Conservation (phyloP, 31 red algal genomes). For the Asparagopsis taxiformis region DNA sequence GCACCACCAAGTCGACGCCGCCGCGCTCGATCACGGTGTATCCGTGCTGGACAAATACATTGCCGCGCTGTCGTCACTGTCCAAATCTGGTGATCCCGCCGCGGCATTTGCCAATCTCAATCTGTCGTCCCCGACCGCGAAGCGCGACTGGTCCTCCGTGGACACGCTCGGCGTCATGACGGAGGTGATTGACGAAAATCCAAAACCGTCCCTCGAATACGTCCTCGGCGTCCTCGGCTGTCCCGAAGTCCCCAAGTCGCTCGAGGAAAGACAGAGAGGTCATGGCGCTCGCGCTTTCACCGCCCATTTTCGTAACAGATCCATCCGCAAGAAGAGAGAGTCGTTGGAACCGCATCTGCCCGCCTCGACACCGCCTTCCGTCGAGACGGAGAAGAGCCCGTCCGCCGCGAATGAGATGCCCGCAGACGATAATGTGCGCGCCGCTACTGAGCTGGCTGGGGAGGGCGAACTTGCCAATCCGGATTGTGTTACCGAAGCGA, state of each 20-base stretch:
- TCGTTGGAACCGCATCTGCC: not conserved
- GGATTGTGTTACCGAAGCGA: too few species aligned
- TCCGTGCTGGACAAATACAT: not conserved
- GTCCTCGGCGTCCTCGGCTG: constrained; percentile 44
- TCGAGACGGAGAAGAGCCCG: constrained; percentile 12
- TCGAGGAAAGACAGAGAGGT: constrained; percentile 21
- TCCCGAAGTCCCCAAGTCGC: constrained; percentile 8
- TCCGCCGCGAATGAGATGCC: constrained; percentile 1
- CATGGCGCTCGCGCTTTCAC: constrained; percentile 31
- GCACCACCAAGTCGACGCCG: not conserved
- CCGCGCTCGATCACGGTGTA: not conserved
- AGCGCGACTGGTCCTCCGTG: constrained; percentile 30
- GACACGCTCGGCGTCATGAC: constrained; percentile 28
- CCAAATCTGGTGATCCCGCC: not conserved
- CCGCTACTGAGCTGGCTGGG: too few species aligned
- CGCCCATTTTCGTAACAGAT: not conserved
- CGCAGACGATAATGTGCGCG: too few species aligned
- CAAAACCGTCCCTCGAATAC: constrained; percentile 38
- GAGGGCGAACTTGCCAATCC: too few species aligned
- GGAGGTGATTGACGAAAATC: constrained; percentile 26
- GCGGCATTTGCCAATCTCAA: not conserved
- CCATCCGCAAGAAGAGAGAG: constrained; percentile 14
- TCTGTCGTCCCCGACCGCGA: not conserved
- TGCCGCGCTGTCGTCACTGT: not conserved
- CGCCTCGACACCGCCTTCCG: not conserved